Conservation (phyloP, 2,329 filamentous ascomycete genomes). For the Apiospora hydei region DNA sequence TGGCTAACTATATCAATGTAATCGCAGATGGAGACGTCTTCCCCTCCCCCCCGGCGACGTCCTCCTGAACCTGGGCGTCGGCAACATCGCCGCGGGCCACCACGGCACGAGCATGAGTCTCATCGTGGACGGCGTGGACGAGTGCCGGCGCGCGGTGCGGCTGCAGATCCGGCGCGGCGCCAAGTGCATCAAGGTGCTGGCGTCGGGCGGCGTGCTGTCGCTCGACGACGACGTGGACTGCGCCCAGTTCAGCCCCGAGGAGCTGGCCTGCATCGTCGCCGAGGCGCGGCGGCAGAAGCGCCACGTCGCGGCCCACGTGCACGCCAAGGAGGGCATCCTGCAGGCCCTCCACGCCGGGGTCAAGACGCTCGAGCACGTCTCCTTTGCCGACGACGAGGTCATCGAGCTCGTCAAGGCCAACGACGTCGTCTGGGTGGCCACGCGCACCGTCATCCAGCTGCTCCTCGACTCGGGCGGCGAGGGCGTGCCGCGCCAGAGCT, state of each 20-base stretch:
- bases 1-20: background rate
- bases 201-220: constrained; percentile 49
- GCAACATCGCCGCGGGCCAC: constrained; percentile 41
- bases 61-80: constrained; percentile 44
- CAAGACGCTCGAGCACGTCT: constrained; percentile 48
- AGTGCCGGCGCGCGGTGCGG: constrained; percentile 49
- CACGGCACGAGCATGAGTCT: constrained; percentile 37
- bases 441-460: constrained; percentile 46
- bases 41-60: constrained; percentile 44
- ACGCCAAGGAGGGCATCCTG: constrained; percentile 50
- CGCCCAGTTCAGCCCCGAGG: constrained; percentile 49
- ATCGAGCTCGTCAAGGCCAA: constrained; percentile 48
- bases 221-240: constrained; percentile 48
- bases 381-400: constrained; percentile 51
- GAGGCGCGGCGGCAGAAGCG: constrained; percentile 47
- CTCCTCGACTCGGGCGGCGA: constrained; percentile 43
- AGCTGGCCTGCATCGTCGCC: constrained; percentile 46
- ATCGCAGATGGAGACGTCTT: constrained; percentile 42
- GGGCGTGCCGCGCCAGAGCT: constrained; percentile 43
- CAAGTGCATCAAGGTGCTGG: constrained; percentile 49
- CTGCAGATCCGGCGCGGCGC: constrained; percentile 50
- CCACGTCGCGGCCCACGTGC: constrained; percentile 49
- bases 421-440: constrained; percentile 47
- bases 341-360: constrained; percentile 47
- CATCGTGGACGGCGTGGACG: constrained; percentile 49